Evolutionary conservation across 192 early-diverging fungal species (phyloP).

Genomic region (Gonapodya prolifera): DNA sequence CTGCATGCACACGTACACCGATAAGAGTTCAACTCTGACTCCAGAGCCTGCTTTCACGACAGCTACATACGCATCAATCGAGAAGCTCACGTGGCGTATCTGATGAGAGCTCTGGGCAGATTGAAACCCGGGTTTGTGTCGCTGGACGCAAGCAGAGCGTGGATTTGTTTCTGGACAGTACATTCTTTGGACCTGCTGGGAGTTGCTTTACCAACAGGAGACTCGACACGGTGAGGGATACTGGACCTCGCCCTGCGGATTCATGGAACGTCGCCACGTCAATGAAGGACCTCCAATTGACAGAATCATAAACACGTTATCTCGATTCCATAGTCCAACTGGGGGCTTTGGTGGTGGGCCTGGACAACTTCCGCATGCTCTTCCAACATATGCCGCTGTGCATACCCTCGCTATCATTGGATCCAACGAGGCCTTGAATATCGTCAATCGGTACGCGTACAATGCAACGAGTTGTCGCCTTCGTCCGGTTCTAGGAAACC

Average conservation of each 20-base stretch:
- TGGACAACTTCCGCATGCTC: constrained; percentile 75
- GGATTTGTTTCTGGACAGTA: constrained; percentile 84
- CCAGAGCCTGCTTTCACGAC: no score
- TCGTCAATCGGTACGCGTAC: constrained; percentile 40
- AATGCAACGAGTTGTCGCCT: not conserved
- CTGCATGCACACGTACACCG: no score
- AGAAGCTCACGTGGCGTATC: constrained; percentile 40
- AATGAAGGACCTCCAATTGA: constrained; percentile 1
- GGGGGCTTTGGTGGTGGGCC: constrained; percentile 87
- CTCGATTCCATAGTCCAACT: constrained; percentile 42
- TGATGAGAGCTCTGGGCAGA: constrained; percentile 30
- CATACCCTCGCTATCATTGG: constrained; percentile 70
- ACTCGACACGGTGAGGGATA: constrained; percentile 24
- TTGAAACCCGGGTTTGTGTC: constrained; percentile 40
- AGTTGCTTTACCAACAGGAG: constrained; percentile 26
- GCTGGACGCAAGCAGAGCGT: constrained; percentile 79
- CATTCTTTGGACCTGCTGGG: constrained; percentile 72
- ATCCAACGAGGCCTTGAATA: constrained; percentile 53
- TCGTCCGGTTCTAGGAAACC: not conserved
- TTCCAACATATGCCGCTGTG: constrained; percentile 79
- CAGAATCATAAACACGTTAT: constrained; percentile 47
- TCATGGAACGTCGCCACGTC: no score
- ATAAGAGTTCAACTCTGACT: no score
- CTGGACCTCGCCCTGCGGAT: constrained; percentile 4
- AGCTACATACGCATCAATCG: no score